phyloP scores from a whole-genome alignment of 2,329 filamentous ascomycete species.

The Xylaria multiplex region DNA sequence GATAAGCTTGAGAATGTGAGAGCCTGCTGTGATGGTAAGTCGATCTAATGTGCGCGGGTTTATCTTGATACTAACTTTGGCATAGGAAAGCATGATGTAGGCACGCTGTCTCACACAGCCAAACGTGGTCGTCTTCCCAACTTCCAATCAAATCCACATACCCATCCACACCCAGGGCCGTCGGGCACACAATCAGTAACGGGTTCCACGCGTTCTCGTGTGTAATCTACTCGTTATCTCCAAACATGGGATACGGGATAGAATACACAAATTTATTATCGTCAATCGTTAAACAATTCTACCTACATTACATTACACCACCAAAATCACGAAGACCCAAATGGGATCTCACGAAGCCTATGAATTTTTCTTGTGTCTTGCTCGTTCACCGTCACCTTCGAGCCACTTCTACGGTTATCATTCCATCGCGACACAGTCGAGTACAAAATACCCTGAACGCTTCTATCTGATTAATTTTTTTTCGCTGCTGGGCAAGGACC shows the following conservation, averaged over 20 bases:
- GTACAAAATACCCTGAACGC: constrained; percentile 16
- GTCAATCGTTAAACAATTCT: constrained; percentile 37
- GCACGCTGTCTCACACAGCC: constrained; percentile 62
- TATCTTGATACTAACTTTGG: constrained; percentile 7
- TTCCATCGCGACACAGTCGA: constrained; percentile 1
- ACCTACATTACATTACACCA: constrained; percentile 14
- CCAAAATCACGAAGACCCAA: constrained; percentile 27
- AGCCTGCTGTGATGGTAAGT: constrained; percentile 95
- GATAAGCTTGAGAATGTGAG: constrained; percentile 92
- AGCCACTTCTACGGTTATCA: constrained; percentile 25
- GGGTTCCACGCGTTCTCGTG: constrained; percentile 49
- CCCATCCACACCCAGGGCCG: constrained; percentile 42
- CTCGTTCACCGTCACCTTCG: background rate
- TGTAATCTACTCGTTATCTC: constrained; percentile 40
- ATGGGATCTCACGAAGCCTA: constrained; percentile 36
- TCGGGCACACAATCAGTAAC: constrained; percentile 45
- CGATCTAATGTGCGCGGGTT: background rate
- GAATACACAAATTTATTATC: constrained; percentile 22
- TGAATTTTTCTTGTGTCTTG: constrained; percentile 26
- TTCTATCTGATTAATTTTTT: constrained; percentile 18
- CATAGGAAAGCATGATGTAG: constrained; percentile 80
- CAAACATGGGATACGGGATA: background rate
- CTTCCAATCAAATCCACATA: constrained; percentile 46
- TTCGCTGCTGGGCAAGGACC: constrained; percentile 7
- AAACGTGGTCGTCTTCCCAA: constrained; percentile 57